These are phyloP conservation scores for Talaromyces verruculosus DNA, from an alignment of 2,329 filamentous ascomycete genomes.

Conservation along the genomic window DNA sequence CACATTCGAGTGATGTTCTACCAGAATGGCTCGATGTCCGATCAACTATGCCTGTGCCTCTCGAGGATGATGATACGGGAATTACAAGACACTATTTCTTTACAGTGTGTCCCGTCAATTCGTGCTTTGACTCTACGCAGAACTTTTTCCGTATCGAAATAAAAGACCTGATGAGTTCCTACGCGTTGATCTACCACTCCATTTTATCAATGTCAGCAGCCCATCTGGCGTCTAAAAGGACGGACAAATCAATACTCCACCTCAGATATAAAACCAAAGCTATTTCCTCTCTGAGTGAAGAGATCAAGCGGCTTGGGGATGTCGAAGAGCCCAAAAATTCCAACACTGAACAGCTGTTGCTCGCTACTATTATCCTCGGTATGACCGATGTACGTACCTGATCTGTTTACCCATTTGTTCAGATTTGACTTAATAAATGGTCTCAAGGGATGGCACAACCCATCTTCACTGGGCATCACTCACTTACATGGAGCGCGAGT, in stretches of 20 bases:
- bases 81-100: background rate
- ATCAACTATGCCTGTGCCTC: background rate
- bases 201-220: background rate
- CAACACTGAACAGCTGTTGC: background rate
- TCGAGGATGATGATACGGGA: background rate
- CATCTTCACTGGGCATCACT: background rate
- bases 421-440: background rate
- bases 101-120: background rate
- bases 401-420: background rate
- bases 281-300: background rate
- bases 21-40: background rate
- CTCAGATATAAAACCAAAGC: background rate
- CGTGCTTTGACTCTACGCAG: background rate
- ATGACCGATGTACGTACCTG: background rate
- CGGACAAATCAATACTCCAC: background rate
- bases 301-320: background rate
- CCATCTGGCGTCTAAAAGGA: background rate
- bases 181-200: background rate
- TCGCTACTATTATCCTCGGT: background rate
- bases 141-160: background rate
- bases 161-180: background rate
- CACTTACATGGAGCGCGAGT: conserved; percentile 11
- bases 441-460: conserved; percentile 12
- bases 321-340: background rate
- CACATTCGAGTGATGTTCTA: background rate